Conservation (phyloP, 768 basidiomycete genomes). For the Peribolospora kevripleyi region DNA sequence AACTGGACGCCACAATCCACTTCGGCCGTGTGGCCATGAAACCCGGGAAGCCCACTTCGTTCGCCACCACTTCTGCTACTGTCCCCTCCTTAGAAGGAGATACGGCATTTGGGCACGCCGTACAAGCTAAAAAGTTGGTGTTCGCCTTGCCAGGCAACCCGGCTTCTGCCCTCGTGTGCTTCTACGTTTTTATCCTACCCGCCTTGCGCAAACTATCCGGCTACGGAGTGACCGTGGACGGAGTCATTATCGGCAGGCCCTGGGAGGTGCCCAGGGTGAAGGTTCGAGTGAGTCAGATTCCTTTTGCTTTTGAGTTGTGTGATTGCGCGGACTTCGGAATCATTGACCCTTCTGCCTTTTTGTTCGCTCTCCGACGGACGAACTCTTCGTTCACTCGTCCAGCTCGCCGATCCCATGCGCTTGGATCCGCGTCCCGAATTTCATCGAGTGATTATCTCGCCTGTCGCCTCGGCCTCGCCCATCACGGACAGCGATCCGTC, state of each 20-base stretch:
- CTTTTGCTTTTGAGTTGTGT: too few species aligned
- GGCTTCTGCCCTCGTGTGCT: constrained; percentile 63
- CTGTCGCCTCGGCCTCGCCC: constrained; percentile 25
- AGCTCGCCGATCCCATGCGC: constrained; percentile 24
- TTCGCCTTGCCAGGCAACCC: constrained; percentile 81
- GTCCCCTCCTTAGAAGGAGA: constrained; percentile 25
- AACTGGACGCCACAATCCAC: constrained; percentile 49
- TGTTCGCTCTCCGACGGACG: not conserved
- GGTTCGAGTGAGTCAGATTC: constrained; percentile 7
- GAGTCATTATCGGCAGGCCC: too few species aligned
- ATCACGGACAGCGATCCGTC: constrained; percentile 9
- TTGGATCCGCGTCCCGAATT: constrained; percentile 58
- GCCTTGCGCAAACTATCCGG: constrained; percentile 29
- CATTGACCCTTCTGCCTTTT: not conserved
- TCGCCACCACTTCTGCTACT: constrained; percentile 58
- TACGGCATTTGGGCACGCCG: constrained; percentile 24
- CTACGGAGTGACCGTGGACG: not conserved
- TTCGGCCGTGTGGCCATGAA: constrained; percentile 68
- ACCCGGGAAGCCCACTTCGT: constrained; percentile 22
- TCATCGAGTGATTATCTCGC: constrained; percentile 43
- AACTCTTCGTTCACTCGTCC: not conserved
- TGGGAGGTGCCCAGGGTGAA: constrained; percentile 12
- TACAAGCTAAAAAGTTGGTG: constrained; percentile 18
- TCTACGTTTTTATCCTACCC: constrained; percentile 61
- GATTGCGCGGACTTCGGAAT: too few species aligned